phyloP scores from a whole-genome alignment of 2,329 filamentous ascomycete species.

The Sporothrix humicola region DNA sequence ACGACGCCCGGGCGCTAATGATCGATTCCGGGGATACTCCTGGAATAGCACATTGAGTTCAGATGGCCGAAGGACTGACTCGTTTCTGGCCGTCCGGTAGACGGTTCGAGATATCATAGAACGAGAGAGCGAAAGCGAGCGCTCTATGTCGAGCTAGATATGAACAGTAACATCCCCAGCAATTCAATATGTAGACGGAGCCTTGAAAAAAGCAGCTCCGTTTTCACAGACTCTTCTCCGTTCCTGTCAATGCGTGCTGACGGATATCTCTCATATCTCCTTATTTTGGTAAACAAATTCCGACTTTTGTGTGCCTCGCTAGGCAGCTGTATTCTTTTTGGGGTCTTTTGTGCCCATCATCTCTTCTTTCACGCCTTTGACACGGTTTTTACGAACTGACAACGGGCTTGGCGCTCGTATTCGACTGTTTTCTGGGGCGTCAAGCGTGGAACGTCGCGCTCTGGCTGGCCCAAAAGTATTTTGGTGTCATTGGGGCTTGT shows the following conservation, averaged over 20 bases:
- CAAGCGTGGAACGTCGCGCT: background rate
- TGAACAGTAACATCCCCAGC: background rate
- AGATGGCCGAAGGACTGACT: background rate
- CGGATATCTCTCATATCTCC: too few relatives aligned
- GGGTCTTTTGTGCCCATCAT: too few relatives aligned
- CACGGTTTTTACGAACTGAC: background rate
- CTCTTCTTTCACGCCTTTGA: background rate
- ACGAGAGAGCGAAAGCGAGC: background rate
- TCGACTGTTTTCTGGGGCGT: background rate
- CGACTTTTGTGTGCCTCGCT: too few relatives aligned
- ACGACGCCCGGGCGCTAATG: too few relatives aligned
- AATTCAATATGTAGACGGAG: background rate
- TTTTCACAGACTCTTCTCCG: background rate
- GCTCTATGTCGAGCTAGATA: background rate
- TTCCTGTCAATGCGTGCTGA: background rate
- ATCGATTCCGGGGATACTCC: too few relatives aligned
- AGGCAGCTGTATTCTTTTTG: too few relatives aligned
- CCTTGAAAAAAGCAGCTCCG: background rate
- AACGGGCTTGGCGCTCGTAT: slow-evolving; percentile 10
- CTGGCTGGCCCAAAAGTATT: background rate
- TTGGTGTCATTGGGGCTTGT: background rate
- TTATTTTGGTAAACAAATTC: too few relatives aligned
- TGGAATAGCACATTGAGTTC: too few relatives aligned
- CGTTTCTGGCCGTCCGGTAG: background rate
- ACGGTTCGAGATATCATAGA: too few relatives aligned